Evolutionary conservation across 768 basidiomycete genomes (phyloP), one percentile per base, ranked within the genome.

Genomic region (Cyathus striatus): DNA sequence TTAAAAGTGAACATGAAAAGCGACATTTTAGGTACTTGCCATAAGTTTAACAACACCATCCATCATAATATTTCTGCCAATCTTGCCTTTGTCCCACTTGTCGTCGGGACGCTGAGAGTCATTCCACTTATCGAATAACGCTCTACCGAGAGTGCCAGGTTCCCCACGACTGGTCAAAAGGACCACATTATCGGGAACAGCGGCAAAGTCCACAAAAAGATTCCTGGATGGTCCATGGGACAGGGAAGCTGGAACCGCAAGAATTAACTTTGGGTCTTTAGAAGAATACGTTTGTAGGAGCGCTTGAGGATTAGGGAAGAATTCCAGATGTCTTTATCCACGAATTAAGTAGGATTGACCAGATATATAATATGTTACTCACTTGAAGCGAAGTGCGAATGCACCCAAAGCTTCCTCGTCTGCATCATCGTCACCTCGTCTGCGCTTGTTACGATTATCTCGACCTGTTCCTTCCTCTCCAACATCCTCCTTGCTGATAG

Each of bases 151-250:
- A 0, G 90, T 91, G 6, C 86, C 85, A 39, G 86, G 82, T 52
- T 92, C 86, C 25, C 85, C 76, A 23, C 83, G 75, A 3, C 76
- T 72, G 0, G 95, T 96, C 32, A 98, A 76, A 3, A 99, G 70
- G 23, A 99, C 76, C 41, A 96, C 84, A 51, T 95, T 95, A 47
- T 85, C 85, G 0, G 86, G 79, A 4, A 84, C 75, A 5, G 80
- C 72, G 3, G 92, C 91, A 63, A 97, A 93, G 41, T 90, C 80
- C 13, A 81, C 75, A 59, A 99, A 97, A 3, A 98, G 62, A 24
- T 78, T 72, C 35, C 96, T 79, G 1, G 93, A 94, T 6, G 90
- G 85, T 2, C 95, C 95, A 54, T 97, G 88, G 0, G 92, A 94
- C 38, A 99, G 72, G 3, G 90, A 90, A 1, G 90, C 84, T 2